Evolutionary conservation across 305 asterid genomes (phyloP), one percentile per base, ranked within the genome.

Genomic region (Rubia peregrina): DNA sequence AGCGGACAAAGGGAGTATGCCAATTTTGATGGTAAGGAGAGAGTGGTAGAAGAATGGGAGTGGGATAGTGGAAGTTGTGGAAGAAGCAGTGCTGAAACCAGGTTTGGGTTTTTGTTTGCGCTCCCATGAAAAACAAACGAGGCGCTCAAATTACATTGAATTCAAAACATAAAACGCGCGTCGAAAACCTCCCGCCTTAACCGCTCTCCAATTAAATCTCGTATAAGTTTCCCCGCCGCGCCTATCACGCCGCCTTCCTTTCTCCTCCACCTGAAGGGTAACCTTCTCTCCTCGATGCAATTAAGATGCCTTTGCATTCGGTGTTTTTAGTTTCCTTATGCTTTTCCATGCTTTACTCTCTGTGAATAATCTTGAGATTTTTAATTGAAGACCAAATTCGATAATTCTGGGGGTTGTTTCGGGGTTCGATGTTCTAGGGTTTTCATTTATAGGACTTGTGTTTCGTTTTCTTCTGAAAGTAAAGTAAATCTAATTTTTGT

Each of bases 161-260:
- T 41, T n/a, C 36, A 65, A n/a, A 65, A 41, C 36, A 42, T 41
- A 65, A 65, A 65, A 42, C 38, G 69, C 69, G 69, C 55, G 69
- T 36, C 38, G 11, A 40, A 61, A 38, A 11, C 69, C 55, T 65
- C 69, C 69, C 56, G 69, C 69, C 69, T 65, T 42, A 19, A 44
- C 16, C 69, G 55, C 55, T 8, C 59, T n/a, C 11, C 59, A 53
- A 53, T 53, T 53, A n/a, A 65, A 7, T 36, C 56, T 11, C 33
- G 12, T 0, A 33, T 30, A 64, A 46, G 22, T 64, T 65, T 11
- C 69, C 19, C 55, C 55, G 69, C 53, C 55, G 10, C 19, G 22
- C 33, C 49, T 0, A 2, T n/a, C 2, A n/a, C 59, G 59, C 59
- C 59, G 10, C 68, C 26, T 64, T 49, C 9, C 46, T 21, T 65